These are phyloP conservation scores for Scytalidium sp. DNA, from an alignment of 2,329 filamentous ascomycete species.

Conservation along the genomic window DNA sequence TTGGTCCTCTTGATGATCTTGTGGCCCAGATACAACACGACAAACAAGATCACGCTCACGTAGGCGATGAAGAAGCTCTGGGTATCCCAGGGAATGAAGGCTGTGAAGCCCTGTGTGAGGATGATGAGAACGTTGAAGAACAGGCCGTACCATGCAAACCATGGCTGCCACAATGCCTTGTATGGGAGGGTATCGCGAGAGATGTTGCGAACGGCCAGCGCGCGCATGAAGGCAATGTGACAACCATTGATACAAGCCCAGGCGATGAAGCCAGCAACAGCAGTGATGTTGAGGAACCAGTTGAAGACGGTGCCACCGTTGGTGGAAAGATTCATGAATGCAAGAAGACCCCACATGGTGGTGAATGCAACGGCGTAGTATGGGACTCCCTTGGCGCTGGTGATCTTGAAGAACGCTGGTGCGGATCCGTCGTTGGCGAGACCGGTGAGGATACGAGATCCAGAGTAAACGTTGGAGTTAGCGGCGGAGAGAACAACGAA, in stretches of 20 bases:
- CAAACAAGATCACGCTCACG: constrained; percentile 61
- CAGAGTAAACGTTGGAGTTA: constrained; percentile 74
- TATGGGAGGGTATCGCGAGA: constrained; percentile 58
- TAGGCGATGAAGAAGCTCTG: constrained; percentile 63
- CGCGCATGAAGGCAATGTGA: constrained; percentile 64
- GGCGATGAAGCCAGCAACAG: constrained; percentile 66
- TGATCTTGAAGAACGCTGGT: constrained; percentile 55
- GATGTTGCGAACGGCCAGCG: constrained; percentile 53
- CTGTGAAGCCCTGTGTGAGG: constrained; percentile 66
- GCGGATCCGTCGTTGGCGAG: constrained; percentile 64
- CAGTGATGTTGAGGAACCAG: constrained; percentile 71
- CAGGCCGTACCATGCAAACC: constrained; percentile 61
- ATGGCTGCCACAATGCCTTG: constrained; percentile 60
- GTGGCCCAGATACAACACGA: constrained; percentile 57
- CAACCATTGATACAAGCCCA: constrained; percentile 66
- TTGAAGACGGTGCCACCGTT: constrained; percentile 61
- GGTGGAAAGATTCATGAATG: constrained; percentile 63
- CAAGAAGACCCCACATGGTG: constrained; percentile 58
- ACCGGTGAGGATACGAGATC: constrained; percentile 64
- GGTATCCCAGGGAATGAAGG: constrained; percentile 62
- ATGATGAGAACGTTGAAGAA: constrained; percentile 63
- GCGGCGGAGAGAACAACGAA: constrained; percentile 77
- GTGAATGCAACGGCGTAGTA: constrained; percentile 56
- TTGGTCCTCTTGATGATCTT: constrained; percentile 41
- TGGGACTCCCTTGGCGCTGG: constrained; percentile 61